Conservation (phyloP, 495 filamentous ascomycete genomes). For the Penicillium angulare region DNA sequence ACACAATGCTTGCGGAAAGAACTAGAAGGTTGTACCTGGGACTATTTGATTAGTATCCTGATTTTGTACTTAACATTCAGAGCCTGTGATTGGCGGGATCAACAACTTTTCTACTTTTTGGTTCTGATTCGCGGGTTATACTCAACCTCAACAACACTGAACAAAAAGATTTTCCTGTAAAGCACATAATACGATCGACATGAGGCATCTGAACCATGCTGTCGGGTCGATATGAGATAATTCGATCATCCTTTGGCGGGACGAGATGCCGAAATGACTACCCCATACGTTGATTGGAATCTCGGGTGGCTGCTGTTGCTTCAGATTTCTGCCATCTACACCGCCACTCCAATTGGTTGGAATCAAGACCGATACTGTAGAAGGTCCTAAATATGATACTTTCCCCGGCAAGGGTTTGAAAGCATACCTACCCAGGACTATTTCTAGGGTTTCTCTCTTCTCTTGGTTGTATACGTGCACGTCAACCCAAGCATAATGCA, state of each 20-base stretch:
- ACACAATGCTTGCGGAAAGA: neutral
- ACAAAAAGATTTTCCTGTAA: neutral
- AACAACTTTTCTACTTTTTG: neutral
- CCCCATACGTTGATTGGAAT: neutral
- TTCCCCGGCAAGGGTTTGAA: too few species aligned
- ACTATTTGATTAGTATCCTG: neutral
- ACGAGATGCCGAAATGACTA: neutral
- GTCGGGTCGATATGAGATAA: neutral
- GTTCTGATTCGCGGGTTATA: neutral
- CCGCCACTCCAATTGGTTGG: neutral
- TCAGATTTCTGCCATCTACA: neutral
- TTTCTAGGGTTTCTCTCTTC: too few species aligned
- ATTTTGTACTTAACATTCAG: neutral
- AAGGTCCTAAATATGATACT: neutral
- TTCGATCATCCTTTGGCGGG: neutral
- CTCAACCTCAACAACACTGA: neutral
- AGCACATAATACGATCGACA: neutral
- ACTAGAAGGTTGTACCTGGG: neutral
- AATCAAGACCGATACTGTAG: neutral
- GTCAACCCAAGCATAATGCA: too few species aligned
- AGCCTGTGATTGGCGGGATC: constrained; percentile 1
- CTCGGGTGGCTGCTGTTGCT: neutral
- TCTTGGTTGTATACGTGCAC: too few species aligned
- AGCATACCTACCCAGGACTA: too few species aligned
- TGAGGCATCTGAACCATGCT: neutral